These are phyloP conservation scores for Vitis rupestris DNA, from an alignment of 164 flowering plant genomes.

Conservation along the genomic window DNA sequence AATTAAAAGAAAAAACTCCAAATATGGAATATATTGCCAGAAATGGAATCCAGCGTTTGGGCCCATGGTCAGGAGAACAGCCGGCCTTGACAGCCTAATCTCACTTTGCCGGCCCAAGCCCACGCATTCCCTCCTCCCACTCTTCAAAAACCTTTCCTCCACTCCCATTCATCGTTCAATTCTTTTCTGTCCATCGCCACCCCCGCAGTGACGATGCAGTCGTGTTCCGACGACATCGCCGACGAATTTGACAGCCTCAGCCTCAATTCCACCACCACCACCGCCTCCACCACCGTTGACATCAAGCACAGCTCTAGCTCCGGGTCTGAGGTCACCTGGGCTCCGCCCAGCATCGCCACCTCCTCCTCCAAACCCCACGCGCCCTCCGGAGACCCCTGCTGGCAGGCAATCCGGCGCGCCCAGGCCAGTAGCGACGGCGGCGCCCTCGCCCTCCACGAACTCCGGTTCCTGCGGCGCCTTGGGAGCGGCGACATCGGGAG, in stretches of 20 bases:
- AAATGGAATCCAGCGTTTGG: not conserved
- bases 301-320: conserved; percentile 46
- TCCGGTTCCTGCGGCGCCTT: conserved; percentile 59
- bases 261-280: conserved; percentile 56
- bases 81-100: conserved; percentile 7
- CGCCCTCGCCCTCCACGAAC: conserved; percentile 41
- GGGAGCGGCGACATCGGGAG: conserved; percentile 87
- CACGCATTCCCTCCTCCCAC: not conserved
- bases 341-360: conserved; percentile 29
- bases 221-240: conserved; percentile 37
- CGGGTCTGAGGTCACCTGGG: conserved; percentile 42
- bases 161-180: not conserved
- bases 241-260: conserved; percentile 57
- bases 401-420: conserved; percentile 35
- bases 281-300: conserved; percentile 24
- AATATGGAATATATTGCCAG: not conserved
- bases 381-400: conserved; percentile 27
- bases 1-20: not conserved
- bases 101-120: conserved; percentile 18
- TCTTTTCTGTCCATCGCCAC: not conserved
- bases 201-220: conserved; percentile 16
- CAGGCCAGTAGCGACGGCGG: conserved; percentile 22
- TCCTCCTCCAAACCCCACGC: conserved; percentile 21
- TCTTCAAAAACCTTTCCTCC: conserved; percentile 7
- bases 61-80: not conserved